phyloP scores from a whole-genome alignment of 1,139 yeast species.

The Hyphopichia burtonii region DNA sequence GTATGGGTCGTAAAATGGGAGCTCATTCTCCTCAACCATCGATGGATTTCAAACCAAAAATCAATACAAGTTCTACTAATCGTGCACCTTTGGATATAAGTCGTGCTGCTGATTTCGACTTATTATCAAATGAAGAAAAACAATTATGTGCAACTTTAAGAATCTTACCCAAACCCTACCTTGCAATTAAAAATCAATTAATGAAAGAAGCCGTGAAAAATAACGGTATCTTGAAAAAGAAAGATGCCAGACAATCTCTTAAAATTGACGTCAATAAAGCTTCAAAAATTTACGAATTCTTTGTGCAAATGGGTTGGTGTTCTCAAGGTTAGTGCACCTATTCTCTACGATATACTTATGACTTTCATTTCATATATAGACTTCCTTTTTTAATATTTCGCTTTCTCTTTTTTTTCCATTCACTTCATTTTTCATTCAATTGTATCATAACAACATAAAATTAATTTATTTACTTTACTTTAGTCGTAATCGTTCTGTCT shows the following conservation, averaged over 20 bases:
- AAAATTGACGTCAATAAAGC: conserved; percentile 88
- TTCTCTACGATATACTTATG: not conserved
- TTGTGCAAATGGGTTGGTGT: conserved; percentile 88
- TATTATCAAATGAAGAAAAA: conserved; percentile 83
- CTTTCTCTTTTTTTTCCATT: not conserved
- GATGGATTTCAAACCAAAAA: conserved; percentile 38
- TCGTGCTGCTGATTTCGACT: conserved; percentile 78
- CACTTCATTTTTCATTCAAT: not conserved
- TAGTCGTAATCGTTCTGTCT: no score
- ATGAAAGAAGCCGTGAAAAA: conserved; percentile 84
- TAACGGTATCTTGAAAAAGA: conserved; percentile 80
- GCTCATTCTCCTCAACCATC: conserved; percentile 36
- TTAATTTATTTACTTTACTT: no score
- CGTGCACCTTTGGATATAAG: conserved; percentile 72
- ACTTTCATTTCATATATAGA: not conserved
- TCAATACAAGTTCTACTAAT: conserved; percentile 20
- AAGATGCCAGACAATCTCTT: conserved; percentile 76
- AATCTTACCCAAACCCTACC: conserved; percentile 87
- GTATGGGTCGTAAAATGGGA: conserved; percentile 9
- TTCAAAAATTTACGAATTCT: conserved; percentile 85
- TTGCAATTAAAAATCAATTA: conserved; percentile 88
- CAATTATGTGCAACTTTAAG: conserved; percentile 79
- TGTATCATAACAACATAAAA: no score
- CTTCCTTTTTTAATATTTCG: not conserved
- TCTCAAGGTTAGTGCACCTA: conserved; percentile 33